Evolutionary conservation across 805 yeast genomes (phyloP).

Genomic region (Wickerhamomyces alni): DNA sequence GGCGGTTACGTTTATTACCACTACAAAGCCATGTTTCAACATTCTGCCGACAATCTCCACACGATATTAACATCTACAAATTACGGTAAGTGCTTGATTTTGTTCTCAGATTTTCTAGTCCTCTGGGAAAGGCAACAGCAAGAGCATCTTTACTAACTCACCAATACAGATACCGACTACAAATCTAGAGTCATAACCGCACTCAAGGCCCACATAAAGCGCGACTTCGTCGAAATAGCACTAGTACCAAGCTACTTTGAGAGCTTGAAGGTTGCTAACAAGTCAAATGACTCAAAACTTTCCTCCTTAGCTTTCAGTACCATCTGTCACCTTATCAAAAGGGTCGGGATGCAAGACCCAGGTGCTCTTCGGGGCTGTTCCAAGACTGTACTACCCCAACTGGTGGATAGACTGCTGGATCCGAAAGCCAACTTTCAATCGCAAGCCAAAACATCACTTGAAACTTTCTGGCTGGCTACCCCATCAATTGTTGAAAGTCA

Average conservation of each 20-base stretch:
- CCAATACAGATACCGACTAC: conserved; percentile 11
- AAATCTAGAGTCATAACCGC: conserved; percentile 19
- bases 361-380: conserved; percentile 36
- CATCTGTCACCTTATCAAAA: conserved; percentile 48
- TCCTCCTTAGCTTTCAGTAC: conserved; percentile 41
- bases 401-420: conserved; percentile 42
- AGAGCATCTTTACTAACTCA: neutral
- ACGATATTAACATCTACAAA: conserved; percentile 4
- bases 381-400: conserved; percentile 42
- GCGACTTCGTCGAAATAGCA: conserved; percentile 45
- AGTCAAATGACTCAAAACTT: conserved; percentile 32
- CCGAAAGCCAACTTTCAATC: conserved; percentile 28
- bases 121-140: neutral
- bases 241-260: conserved; percentile 47
- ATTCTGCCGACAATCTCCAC: conserved; percentile 13
- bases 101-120: no score
- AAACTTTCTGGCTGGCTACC: conserved; percentile 49
- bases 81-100: conserved; percentile 13
- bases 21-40: conserved; percentile 17
- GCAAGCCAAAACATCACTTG: conserved; percentile 46
- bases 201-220: conserved; percentile 49
- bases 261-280: conserved; percentile 39
- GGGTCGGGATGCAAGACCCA: conserved; percentile 53
- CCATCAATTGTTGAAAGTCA: conserved; percentile 41
- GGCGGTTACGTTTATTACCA: no score